Evolutionary conservation across 2,329 filamentous ascomycete genomes (phyloP), one percentile per base, ranked within the genome.

Genomic region (Coniochaeta sp.): DNA sequence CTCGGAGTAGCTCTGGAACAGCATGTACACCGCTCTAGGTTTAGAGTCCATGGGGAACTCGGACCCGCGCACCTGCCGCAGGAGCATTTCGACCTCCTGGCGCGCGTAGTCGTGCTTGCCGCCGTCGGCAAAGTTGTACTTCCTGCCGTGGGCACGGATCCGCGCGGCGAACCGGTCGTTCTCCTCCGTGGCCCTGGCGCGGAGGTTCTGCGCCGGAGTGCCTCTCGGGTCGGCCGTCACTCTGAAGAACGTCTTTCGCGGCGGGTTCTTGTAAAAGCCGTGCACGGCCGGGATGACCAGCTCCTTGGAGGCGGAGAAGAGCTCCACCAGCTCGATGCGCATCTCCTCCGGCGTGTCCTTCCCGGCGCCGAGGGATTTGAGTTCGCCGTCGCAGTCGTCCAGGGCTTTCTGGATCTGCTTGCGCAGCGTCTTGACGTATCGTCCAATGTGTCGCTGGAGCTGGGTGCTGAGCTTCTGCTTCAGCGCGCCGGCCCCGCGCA

Each of bases 191-290:
- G 79, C 78, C 2, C 80, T 77, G 3, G 79, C 80, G 7, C 79
- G 76, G 7, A 82, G 72, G 64, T 81, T 81, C 60, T 81, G 79
- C 0, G 79, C 75, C 0, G 79, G 80, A 0, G 79, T 82, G 26
- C 79, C 80, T 61, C 77, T 77, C 14, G 79, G 76, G 50, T 74
- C 77, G 2, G 78, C 79, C 12, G 79, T 78, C 9, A 78, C 72
- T 7, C 79, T 74, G 66, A 82, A 82, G 71, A 82, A 82, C 58
- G 72, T 74, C 65, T 80, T 79, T 60, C 77, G 77, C 17, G 80
- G 78, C 0, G 79, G 79, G 61, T 81, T 81, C 72, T 82, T 82
- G 75, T 82, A 82, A 70, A 80, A 81, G 57, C 79, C 80, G 58
- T 81, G 79, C 28, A 81, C 77, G 42, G 80, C 79, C 3, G 79